phyloP scores from a whole-genome alignment of 805 yeast species.

The Starmerella bombi region DNA sequence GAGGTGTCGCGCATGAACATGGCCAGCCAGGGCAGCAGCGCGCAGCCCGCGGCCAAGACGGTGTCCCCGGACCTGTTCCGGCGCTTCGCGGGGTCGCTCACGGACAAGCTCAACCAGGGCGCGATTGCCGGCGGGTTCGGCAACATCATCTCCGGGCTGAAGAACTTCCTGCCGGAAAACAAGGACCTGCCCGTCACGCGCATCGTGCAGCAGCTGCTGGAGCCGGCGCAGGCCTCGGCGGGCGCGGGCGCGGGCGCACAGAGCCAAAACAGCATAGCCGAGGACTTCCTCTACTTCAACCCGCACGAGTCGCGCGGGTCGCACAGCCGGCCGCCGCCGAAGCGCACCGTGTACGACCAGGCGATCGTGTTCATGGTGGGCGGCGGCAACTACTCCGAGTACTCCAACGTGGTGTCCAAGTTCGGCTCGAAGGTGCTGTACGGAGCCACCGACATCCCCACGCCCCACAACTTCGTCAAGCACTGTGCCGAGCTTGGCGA shows the following conservation, averaged over 20 bases:
- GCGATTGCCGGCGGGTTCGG: constrained; percentile 80
- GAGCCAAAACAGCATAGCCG: constrained; percentile 26
- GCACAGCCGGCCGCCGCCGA: constrained; percentile 68
- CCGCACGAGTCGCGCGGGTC: constrained; percentile 80
- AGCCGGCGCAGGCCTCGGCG: constrained; percentile 40
- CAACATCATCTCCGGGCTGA: constrained; percentile 73
- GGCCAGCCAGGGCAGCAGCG: constrained; percentile 24
- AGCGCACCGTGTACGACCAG: constrained; percentile 65
- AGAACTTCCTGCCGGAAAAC: constrained; percentile 75
- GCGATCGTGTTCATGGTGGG: constrained; percentile 88
- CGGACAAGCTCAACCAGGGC: constrained; percentile 73
- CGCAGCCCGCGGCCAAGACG: constrained; percentile 18
- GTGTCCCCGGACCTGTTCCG: constrained; percentile 29
- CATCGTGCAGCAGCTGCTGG: constrained; percentile 83
- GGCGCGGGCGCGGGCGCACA: constrained; percentile 38
- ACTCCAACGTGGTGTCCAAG: constrained; percentile 91
- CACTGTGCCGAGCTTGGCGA: constrained; percentile 27
- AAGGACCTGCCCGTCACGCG: constrained; percentile 80
- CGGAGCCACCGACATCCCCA: constrained; percentile 56
- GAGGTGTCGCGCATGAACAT: constrained; percentile 46
- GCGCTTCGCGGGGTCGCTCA: constrained; percentile 54
- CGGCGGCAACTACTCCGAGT: constrained; percentile 91
- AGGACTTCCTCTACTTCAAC: constrained; percentile 80
- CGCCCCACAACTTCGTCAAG: constrained; percentile 24
- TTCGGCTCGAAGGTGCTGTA: constrained; percentile 48